Evolutionary conservation across 345 rosid species (phyloP).

Genomic region (Raphanus sativus): DNA sequence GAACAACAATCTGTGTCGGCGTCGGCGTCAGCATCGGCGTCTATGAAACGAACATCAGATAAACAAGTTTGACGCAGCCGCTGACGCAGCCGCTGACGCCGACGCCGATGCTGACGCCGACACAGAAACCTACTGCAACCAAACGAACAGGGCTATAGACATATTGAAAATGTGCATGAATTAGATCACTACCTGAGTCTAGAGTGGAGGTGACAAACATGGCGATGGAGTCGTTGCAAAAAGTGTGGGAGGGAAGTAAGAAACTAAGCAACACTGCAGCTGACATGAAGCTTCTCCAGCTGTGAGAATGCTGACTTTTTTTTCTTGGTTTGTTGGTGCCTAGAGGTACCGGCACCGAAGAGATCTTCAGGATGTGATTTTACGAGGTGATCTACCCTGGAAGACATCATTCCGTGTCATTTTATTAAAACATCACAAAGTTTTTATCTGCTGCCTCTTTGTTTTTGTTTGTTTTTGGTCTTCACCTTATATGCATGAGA

Average conservation of each 20-base stretch:
- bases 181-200: too few species aligned
- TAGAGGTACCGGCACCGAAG: too few species aligned
- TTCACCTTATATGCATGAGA: neutral
- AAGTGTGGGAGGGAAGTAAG: slow-evolving; percentile 82
- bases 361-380: neutral
- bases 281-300: slow-evolving; percentile 33
- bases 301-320: neutral
- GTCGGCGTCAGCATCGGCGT: too few species aligned
- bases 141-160: too few species aligned
- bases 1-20: too few species aligned
- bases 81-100: too few species aligned
- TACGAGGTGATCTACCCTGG: neutral
- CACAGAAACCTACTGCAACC: too few species aligned
- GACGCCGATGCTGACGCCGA: too few species aligned
- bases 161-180: slow-evolving; percentile 57
- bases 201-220: slow-evolving; percentile 80
- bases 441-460: neutral
- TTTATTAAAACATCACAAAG: too few species aligned
- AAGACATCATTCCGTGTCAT: neutral
- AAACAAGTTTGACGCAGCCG: too few species aligned
- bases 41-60: too few species aligned
- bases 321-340: neutral
- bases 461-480: neutral
- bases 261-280: slow-evolving; percentile 86
- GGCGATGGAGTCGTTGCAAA: slow-evolving; percentile 85